Evolutionary conservation across 495 filamentous ascomycete genomes (phyloP).

Genomic region (Poronia punctata): DNA sequence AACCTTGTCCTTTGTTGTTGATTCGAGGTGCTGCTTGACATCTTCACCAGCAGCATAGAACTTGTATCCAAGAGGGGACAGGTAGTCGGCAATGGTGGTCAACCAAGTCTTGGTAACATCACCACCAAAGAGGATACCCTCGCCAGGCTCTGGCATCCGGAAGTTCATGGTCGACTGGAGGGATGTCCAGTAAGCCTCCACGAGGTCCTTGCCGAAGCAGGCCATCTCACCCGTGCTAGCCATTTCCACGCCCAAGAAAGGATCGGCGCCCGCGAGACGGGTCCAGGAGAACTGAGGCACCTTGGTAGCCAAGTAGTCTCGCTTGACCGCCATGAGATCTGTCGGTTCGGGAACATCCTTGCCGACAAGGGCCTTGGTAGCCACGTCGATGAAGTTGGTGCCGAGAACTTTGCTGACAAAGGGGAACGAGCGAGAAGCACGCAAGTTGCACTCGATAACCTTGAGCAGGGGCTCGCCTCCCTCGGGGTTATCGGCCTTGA

Average conservation of each 20-base stretch:
- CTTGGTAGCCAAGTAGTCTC: constrained; percentile 92
- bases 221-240: constrained; percentile 94
- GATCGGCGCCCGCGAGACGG: constrained; percentile 93
- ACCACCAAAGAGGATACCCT: constrained; percentile 90
- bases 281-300: constrained; percentile 99
- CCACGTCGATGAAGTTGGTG: constrained; percentile 94
- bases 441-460: constrained; percentile 98
- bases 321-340: constrained; percentile 82
- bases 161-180: constrained; percentile 99
- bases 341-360: constrained; percentile 77
- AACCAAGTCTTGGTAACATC: constrained; percentile 60
- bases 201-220: constrained; percentile 90
- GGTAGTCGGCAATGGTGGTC: constrained; percentile 68
- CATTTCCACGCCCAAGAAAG: constrained; percentile 98
- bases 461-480: constrained; percentile 71
- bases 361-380: constrained; percentile 86
- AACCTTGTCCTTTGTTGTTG: constrained; percentile 54
- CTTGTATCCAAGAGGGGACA: constrained; percentile 87
- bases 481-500: constrained; percentile 73
- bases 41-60: constrained; percentile 75
- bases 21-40: constrained; percentile 79
- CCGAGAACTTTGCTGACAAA: constrained; percentile 96
- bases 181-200: constrained; percentile 96
- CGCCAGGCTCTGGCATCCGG: constrained; percentile 84
- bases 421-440: constrained; percentile 94